Conservation (phyloP, 768 basidiomycete species). For the Hebeloma cylindrosporum region DNA sequence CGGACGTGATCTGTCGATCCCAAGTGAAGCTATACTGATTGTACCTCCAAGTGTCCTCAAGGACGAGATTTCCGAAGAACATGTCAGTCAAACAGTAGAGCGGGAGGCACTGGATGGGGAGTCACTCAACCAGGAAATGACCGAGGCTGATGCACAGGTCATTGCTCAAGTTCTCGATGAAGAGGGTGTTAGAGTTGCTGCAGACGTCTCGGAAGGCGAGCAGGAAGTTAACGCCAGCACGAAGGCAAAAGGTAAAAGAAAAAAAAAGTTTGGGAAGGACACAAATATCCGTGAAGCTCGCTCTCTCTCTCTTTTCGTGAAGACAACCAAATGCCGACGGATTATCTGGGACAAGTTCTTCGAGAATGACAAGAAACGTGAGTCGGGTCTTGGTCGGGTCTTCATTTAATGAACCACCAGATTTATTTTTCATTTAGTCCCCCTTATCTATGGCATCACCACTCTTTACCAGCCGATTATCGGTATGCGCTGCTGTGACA, state of each 20-base stretch:
- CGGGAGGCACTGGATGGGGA: too few species aligned
- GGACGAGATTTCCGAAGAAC: background rate
- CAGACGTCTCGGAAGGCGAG: background rate
- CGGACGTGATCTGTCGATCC: slow-evolving; percentile 1
- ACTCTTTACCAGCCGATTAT: slow-evolving; percentile 4
- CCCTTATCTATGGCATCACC: slow-evolving; percentile 4
- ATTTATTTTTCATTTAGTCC: background rate
- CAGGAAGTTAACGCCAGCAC: too few species aligned
- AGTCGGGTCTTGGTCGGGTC: background rate
- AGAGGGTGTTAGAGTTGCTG: background rate
- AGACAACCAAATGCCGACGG: slow-evolving; percentile 2
- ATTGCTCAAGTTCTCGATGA: background rate
- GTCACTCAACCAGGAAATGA: too few species aligned
- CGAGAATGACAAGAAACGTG: slow-evolving; percentile 14
- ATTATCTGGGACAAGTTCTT: slow-evolving; percentile 14
- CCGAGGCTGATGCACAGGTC: background rate
- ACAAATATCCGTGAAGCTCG: slow-evolving; percentile 3
- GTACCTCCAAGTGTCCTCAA: slow-evolving; percentile 4
- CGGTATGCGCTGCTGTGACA: slow-evolving; percentile 14
- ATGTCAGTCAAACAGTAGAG: background rate
- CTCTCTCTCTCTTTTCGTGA: background rate
- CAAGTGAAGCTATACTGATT: slow-evolving; percentile 7
- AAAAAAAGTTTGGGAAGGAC: background rate
- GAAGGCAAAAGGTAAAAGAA: background rate
- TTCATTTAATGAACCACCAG: background rate